These are phyloP conservation scores for Vinca major DNA, from an alignment of 305 asterid genomes.

Conservation along the genomic window DNA sequence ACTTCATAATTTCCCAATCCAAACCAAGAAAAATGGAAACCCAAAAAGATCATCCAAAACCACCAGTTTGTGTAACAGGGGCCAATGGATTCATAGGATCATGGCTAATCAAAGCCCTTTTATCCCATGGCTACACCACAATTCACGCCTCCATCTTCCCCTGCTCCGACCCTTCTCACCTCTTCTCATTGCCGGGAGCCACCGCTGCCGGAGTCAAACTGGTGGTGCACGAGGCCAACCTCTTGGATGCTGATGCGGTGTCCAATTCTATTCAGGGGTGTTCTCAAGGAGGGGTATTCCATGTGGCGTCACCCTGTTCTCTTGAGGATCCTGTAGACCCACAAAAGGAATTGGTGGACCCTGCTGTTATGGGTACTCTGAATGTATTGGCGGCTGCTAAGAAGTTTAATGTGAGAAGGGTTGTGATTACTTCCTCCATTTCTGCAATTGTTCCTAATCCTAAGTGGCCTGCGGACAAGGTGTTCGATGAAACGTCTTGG, in stretches of 20 bases:
- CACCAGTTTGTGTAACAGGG: conserved; percentile 76
- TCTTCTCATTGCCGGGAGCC: conserved; percentile 54
- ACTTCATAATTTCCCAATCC: background rate
- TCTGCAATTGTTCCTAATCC: conserved; percentile 86
- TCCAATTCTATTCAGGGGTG: conserved; percentile 55
- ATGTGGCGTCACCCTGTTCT: conserved; percentile 89
- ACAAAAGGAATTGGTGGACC: conserved; percentile 63
- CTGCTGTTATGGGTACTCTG: conserved; percentile 71
- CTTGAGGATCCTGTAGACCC: conserved; percentile 81
- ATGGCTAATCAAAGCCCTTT: conserved; percentile 56
- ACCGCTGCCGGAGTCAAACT: conserved; percentile 27
- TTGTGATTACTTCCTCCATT: conserved; percentile 79
- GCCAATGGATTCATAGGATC: conserved; percentile 94
- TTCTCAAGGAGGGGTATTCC: conserved; percentile 73
- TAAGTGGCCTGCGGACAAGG: conserved; percentile 44
- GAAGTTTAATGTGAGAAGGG: conserved; percentile 59
- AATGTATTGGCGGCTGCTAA: conserved; percentile 76
- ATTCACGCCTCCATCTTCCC: conserved; percentile 75
- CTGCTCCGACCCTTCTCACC: conserved; percentile 60
- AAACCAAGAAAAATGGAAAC: background rate
- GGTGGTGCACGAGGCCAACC: conserved; percentile 47
- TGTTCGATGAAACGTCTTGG: conserved; percentile 73
- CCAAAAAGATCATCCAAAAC: conserved; percentile 9
- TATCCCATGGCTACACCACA: conserved; percentile 61
- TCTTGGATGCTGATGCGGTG: conserved; percentile 54